Evolutionary conservation across 495 filamentous ascomycete genomes (phyloP).

Genomic region (Trichoderma gamsii): DNA sequence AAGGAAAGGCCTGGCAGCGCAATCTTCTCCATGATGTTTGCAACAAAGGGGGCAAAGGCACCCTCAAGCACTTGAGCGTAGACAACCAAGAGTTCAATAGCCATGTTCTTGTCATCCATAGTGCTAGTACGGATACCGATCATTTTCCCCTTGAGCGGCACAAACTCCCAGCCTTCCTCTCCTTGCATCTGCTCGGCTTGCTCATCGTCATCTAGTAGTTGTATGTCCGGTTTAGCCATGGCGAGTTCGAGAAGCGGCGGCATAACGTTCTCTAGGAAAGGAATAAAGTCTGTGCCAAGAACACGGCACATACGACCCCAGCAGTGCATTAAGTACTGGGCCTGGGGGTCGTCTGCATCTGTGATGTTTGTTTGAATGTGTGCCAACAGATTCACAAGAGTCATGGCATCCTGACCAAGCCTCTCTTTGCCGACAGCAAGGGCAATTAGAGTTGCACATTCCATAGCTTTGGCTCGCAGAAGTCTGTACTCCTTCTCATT

Average conservation of each 20-base stretch:
- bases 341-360: conserved; percentile 93
- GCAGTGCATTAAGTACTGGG: conserved; percentile 95
- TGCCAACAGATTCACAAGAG: conserved; percentile 78
- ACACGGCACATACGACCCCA: conserved; percentile 99
- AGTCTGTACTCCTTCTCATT: conserved; percentile 88
- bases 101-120: conserved; percentile 97
- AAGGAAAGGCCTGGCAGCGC: conserved; percentile 89
- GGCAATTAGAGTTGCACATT: conserved; percentile 95
- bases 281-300: conserved; percentile 81
- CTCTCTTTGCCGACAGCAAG: conserved; percentile 90
- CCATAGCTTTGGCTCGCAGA: conserved; percentile 96
- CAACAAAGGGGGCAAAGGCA: conserved; percentile 85
- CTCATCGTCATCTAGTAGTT: conserved; percentile 92
- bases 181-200: conserved; percentile 87
- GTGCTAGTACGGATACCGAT: conserved; percentile 97
- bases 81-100: conserved; percentile 93
- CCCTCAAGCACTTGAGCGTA: conserved; percentile 92
- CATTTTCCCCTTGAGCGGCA: conserved; percentile 92
- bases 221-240: conserved; percentile 94
- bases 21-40: conserved; percentile 93
- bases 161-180: conserved; percentile 96
- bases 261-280: conserved; percentile 88
- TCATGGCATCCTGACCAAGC: conserved; percentile 79
- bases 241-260: conserved; percentile 87
- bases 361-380: conserved; percentile 80